Base-by-base conservation (phyloP, 108 stramenopile genomes). In the Nitzschia putrida region DNA sequence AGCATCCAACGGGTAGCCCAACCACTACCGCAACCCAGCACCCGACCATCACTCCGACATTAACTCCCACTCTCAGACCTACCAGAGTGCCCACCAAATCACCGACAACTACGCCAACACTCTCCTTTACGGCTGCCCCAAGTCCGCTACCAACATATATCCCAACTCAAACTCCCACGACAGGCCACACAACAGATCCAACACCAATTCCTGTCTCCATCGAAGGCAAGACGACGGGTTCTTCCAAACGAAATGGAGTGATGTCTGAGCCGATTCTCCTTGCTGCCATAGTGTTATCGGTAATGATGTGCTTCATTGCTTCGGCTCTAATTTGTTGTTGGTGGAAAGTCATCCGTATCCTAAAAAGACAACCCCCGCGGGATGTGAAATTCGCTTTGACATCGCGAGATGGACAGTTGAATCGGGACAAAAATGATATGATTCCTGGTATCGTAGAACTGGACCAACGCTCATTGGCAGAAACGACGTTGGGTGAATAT, bases 401-500 rank as follows among this genome's bases (percentile, higher is more conserved):
- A n/a, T 47, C 44, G 1, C 13, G 39, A 49, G 56, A 66, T 26
- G 66, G 49, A 7, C 67, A 68, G 41, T 47, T 57, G 34, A 69
- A 40, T 16, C 20, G 56, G 29, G 24, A 34, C 37, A 23, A 55
- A 49, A 22, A n/a, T 10, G 34, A 34, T 7, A 55, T 55, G 14
- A 53, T 76, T 21, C 74, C 67, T 13, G 55, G 67, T 8, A 51
- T 71, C 10, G 72, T 76, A 13, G 56, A 68, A 38, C 39, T 75
- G 56, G 75, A 81, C 14, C 63, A 52, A 18, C 54, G 51, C 50
- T 81, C 80, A 4, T 57, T 81, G n/a, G 80, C 71, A 6, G 68
- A 76, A 38, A 81, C 80, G 1, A 65, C 75, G 3, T 21, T 76
- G 13, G 80, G 80, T 10, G 80, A 81, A 3, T 61, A 55, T 0